Base-by-base conservation (phyloP, 306 rosid species). In the Acacia confusa region DNA sequence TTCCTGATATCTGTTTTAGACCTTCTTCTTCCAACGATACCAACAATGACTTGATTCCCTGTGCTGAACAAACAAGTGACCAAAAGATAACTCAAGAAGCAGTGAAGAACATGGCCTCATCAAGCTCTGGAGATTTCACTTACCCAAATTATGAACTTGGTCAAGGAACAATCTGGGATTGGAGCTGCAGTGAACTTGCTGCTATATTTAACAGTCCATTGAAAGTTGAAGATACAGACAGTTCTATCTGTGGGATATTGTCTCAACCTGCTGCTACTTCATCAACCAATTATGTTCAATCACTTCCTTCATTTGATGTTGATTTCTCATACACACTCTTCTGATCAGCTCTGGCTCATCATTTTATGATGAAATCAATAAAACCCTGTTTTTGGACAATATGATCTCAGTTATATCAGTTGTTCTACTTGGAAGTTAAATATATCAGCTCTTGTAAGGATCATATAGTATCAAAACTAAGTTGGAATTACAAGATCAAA, bases 1-100 rank as follows among this genome's bases (percentile, higher is more conserved):
- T 96, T 76, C 98, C 99, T 88, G 98, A 92, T 66, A 88, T 83
- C 30, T 96, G 98, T 82, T 87, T 96, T 80, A 92, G 88, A 69
- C 94, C 97, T 69, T 78, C 61, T 1, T 72, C 89, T 19, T 70
- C 45, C 15, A 68, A 68, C 2, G 45, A 38, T 38, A 38, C 16
- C 77, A 70, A 61, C 72, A 63, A 61, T 65, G 72, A 25, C 72
- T 34, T 66, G 7, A 36, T 66, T 66, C 47, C 47, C 7, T 8
- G 14, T 34, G 70, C 70, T 32, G 44, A 19, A 17, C 44, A 19
- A 16, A 6, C 41, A 6, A 65, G 77, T 82, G 87, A 81, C 43
- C 84, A 80, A 52, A 88, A 79, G 27, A 58, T 65, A 48, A 83
- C 84, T 79, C 79, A 82, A 66, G 92, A 86, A 68, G 57, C 70